Conservation (phyloP, 1,284 basidiomycete species). For the Rhodotorula sp. region DNA sequence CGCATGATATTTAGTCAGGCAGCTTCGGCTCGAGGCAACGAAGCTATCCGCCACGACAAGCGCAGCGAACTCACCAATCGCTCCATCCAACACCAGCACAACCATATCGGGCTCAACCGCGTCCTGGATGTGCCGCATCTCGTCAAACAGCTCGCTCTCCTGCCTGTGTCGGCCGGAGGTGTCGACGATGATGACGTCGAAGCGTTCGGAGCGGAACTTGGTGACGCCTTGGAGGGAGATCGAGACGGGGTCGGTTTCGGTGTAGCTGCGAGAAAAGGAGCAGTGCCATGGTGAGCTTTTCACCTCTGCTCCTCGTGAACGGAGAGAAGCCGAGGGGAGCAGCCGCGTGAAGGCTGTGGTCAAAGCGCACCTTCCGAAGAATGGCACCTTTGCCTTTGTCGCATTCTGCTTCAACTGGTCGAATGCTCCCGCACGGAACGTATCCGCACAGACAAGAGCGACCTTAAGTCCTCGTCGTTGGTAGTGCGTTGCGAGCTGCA, state of each 20-base stretch:
- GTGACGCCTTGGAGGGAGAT: constrained; percentile 92
- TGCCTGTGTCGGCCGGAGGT: constrained; percentile 97
- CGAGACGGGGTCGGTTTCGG: constrained; percentile 94
- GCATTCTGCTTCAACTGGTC: constrained; percentile 90
- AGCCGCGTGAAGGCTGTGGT: too few species aligned
- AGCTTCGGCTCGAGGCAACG: too few species aligned
- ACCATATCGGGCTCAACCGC: constrained; percentile 75
- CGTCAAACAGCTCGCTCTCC: constrained; percentile 92
- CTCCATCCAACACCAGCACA: constrained; percentile 54
- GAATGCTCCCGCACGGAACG: constrained; percentile 98
- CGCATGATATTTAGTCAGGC: too few species aligned
- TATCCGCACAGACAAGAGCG: constrained; percentile 98
- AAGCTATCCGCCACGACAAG: too few species aligned
- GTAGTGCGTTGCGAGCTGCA: constrained; percentile 84
- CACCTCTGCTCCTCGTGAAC: too few species aligned
- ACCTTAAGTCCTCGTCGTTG: constrained; percentile 96
- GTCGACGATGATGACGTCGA: constrained; percentile 99
- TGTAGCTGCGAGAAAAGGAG: constrained; percentile 60
- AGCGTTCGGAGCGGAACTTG: constrained; percentile 96
- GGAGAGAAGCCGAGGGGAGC: too few species aligned
- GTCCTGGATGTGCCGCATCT: constrained; percentile 94
- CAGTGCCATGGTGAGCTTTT: too few species aligned
- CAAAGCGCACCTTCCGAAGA: constrained; percentile 75
- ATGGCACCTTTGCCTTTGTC: constrained; percentile 97
- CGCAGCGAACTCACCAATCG: constrained; percentile 43